Evolutionary conservation across 2,329 filamentous ascomycete species (phyloP).

Genomic region (Xylariaceae sp.): DNA sequence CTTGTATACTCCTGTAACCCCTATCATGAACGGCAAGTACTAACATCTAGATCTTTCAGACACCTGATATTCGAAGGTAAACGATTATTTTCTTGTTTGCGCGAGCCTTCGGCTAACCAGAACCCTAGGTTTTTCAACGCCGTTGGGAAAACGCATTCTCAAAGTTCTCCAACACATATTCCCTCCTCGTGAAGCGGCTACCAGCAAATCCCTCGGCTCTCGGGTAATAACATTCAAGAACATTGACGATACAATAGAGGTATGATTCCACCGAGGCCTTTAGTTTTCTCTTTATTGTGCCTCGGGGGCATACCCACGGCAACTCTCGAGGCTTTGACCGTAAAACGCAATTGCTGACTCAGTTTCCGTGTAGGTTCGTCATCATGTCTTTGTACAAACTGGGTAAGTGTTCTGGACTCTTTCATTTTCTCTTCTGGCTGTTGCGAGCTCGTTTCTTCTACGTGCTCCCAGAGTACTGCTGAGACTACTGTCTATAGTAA

Average conservation of each 20-base stretch:
- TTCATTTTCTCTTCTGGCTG: not conserved
- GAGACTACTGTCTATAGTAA: not conserved
- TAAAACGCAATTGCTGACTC: slow-evolving; percentile 3
- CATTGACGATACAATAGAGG: slow-evolving; percentile 88
- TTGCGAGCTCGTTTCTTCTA: not conserved
- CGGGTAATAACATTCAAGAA: slow-evolving; percentile 94
- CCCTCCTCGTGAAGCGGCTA: slow-evolving; percentile 81
- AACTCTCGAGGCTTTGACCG: not conserved
- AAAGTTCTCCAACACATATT: slow-evolving; percentile 95
- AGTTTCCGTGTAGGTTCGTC: slow-evolving; percentile 63
- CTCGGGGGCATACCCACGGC: no score
- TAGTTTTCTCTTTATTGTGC: no score
- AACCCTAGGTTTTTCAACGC: slow-evolving; percentile 71
- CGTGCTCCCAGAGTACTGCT: not conserved
- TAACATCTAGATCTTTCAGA: slow-evolving; percentile 51
- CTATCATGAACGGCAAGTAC: not conserved
- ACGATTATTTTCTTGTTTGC: not conserved
- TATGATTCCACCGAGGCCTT: no score
- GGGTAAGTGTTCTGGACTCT: slow-evolving; percentile 14
- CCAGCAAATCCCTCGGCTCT: slow-evolving; percentile 74
- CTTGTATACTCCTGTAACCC: not conserved
- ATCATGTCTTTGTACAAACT: slow-evolving; percentile 93
- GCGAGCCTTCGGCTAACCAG: not conserved
- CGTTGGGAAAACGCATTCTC: slow-evolving; percentile 80
- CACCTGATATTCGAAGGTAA: slow-evolving; percentile 88